phyloP scores from a whole-genome alignment of 768 basidiomycete species.

The Macrolepiota dolichaula region DNA sequence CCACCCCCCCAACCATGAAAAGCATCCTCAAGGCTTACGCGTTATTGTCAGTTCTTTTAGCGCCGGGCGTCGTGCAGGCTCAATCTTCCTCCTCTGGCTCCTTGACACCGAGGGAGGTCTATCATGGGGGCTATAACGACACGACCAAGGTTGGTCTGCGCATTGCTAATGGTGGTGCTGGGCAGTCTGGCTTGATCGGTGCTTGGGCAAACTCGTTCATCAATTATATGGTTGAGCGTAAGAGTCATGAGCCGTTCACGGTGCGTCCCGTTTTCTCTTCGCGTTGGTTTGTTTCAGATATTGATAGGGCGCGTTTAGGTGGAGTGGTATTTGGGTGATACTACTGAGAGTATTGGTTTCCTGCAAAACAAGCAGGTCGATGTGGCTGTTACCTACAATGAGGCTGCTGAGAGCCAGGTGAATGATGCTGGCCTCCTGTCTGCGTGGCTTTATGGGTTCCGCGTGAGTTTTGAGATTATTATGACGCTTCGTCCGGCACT shows the following conservation, averaged over 20 bases:
- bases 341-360: slow-evolving; percentile 44
- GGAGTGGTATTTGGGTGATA: slow-evolving; percentile 56
- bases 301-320: slow-evolving; percentile 29
- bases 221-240: slow-evolving; percentile 27
- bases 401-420: slow-evolving; percentile 42
- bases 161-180: slow-evolving; percentile 48
- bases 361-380: slow-evolving; percentile 41
- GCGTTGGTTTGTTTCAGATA: background rate
- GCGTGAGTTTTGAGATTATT: slow-evolving; percentile 26
- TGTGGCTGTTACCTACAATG: slow-evolving; percentile 50
- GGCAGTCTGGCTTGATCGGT: slow-evolving; percentile 46
- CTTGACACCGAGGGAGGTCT: slow-evolving; percentile 25
- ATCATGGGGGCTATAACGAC: slow-evolving; percentile 35
- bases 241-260: slow-evolving; percentile 27
- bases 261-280: slow-evolving; percentile 19
- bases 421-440: slow-evolving; percentile 27
- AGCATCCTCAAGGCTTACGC: background rate
- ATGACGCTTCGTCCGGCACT: background rate
- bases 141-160: slow-evolving; percentile 35
- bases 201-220: slow-evolving; percentile 48
- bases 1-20: slow-evolving; percentile 1
- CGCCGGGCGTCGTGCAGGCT: background rate
- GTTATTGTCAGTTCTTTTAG: background rate
- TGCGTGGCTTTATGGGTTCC: slow-evolving; percentile 39
- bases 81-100: background rate